A percentile compares a stretch with the other conserved stretches of the same genome.
phyloP scores from a whole-genome alignment of 2,329 filamentous ascomycete genomes.

The Plectosphaerella cucumerina region DNA sequence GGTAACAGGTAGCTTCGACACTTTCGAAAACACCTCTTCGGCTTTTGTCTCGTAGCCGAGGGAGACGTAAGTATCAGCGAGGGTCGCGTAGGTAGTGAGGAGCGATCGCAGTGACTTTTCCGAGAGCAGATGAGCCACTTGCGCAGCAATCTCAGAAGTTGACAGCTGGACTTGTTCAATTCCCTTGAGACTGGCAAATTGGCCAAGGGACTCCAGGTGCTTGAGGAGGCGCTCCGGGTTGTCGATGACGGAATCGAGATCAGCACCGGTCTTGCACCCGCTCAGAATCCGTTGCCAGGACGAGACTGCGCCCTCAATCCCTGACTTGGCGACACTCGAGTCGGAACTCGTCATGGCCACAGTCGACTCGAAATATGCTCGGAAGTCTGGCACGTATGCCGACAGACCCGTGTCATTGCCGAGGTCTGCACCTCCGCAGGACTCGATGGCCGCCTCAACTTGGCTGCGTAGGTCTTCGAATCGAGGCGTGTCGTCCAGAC shows the following conservation, averaged over 20 bases:
- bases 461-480: conserved; percentile 34
- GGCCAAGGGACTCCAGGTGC: conserved; percentile 45
- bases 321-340: conserved; percentile 19
- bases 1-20: conserved; percentile 43
- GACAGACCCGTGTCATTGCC: conserved; percentile 41
- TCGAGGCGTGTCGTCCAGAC: conserved; percentile 38
- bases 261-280: conserved; percentile 29
- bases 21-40: conserved; percentile 50
- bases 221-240: conserved; percentile 43
- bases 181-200: conserved; percentile 48
- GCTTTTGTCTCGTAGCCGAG: conserved; percentile 50
- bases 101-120: conserved; percentile 30
- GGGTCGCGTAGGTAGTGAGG: conserved; percentile 40
- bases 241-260: conserved; percentile 42
- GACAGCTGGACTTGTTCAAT: conserved; percentile 40
- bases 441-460: conserved; percentile 29
- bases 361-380: conserved; percentile 39
- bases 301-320: conserved; percentile 31
- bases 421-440: conserved; percentile 29
- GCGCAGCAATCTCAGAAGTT: conserved; percentile 41
- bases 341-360: conserved; percentile 36
- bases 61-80: conserved; percentile 49
- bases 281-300: conserved; percentile 41
- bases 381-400: conserved; percentile 44
- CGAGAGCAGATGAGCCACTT: conserved; percentile 30